A percentile compares a stretch with the other conserved stretches of the same genome.
These are phyloP conservation scores for Tothia fuscella DNA, from an alignment of 2,329 filamentous ascomycete species.

Conservation along the genomic window DNA sequence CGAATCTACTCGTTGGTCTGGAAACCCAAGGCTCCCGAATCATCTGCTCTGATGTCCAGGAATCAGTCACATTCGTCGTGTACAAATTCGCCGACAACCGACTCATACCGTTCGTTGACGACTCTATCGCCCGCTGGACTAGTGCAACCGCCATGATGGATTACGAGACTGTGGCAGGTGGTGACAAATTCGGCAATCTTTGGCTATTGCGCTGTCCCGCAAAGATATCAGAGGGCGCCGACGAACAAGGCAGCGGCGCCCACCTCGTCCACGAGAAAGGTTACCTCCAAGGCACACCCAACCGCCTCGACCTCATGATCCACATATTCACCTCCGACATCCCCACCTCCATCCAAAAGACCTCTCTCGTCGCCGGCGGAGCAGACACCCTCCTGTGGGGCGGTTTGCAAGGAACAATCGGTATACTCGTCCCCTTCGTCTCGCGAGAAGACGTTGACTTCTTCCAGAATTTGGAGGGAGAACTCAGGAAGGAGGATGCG, in stretches of 20 bases:
- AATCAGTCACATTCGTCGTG: slow-evolving; percentile 82
- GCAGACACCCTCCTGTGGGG: slow-evolving; percentile 88
- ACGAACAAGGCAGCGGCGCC: slow-evolving; percentile 81
- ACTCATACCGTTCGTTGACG: slow-evolving; percentile 86
- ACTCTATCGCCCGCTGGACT: slow-evolving; percentile 80
- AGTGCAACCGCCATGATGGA: slow-evolving; percentile 89
- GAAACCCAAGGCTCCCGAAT: slow-evolving; percentile 87
- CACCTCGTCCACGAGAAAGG: slow-evolving; percentile 83
- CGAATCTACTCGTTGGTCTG: slow-evolving; percentile 76
- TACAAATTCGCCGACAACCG: slow-evolving; percentile 90
- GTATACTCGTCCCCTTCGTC: slow-evolving; percentile 83
- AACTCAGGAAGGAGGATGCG: slow-evolving; percentile 74
- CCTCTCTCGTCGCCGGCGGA: slow-evolving; percentile 78
- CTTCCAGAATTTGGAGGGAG: slow-evolving; percentile 86
- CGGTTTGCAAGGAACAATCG: slow-evolving; percentile 87
- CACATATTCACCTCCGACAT: slow-evolving; percentile 91
- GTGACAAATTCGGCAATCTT: slow-evolving; percentile 95
- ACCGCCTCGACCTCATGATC: slow-evolving; percentile 71
- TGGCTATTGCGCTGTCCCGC: slow-evolving; percentile 82
- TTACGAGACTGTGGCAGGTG: slow-evolving; percentile 88
- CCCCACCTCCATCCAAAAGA: slow-evolving; percentile 80
- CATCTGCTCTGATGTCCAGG: slow-evolving; percentile 81
- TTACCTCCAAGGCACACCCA: slow-evolving; percentile 81
- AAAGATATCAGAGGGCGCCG: slow-evolving; percentile 77
- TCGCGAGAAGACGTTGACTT: slow-evolving; percentile 92